Percentiles rank a stretch among this genome's conserved stretches.
Conservation (phyloP, 208 protist genomes). For the Acanthamoeba royreba region DNA sequence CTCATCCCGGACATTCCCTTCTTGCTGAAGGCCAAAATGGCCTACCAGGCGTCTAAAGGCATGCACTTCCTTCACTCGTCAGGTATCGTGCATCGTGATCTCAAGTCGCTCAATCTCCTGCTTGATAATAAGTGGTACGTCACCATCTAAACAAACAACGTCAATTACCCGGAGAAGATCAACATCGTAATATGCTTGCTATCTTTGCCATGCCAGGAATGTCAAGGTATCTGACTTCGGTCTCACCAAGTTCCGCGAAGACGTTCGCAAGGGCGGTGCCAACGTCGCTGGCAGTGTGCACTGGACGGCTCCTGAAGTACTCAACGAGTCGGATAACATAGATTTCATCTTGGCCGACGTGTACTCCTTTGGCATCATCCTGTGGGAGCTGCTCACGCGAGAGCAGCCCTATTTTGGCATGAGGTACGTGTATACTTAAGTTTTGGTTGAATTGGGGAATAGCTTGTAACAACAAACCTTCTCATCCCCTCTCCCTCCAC, state of each 20-base stretch:
- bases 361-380: slow-evolving; percentile 13
- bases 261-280: not conserved
- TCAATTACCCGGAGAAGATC: too few species aligned
- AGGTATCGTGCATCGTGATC: slow-evolving; percentile 13
- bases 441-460: too few species aligned
- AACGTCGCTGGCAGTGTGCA: not conserved
- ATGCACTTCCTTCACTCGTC: slow-evolving; percentile 31
- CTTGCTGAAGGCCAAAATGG: slow-evolving; percentile 19
- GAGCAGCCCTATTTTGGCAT: not conserved
- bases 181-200: too few species aligned
- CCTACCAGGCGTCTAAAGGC: slow-evolving; percentile 20
- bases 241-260: slow-evolving; percentile 37
- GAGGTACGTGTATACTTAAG: too few species aligned
- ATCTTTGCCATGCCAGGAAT: too few species aligned
- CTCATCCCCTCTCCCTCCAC: too few species aligned
- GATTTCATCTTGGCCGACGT: not conserved
- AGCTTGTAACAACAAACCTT: too few species aligned
- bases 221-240: slow-evolving; percentile 76
- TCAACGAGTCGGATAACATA: not conserved
- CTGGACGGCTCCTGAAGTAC: slow-evolving; percentile 10
- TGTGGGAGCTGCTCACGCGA: not conserved
- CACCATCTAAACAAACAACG: too few species aligned
- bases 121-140: not conserved
- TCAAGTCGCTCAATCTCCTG: slow-evolving; percentile 32
- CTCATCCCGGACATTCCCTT: not conserved